Evolutionary conservation across 305 asterid species (phyloP), one percentile per base, ranked within the genome.

Genomic region (Ilex paraguariensis): DNA sequence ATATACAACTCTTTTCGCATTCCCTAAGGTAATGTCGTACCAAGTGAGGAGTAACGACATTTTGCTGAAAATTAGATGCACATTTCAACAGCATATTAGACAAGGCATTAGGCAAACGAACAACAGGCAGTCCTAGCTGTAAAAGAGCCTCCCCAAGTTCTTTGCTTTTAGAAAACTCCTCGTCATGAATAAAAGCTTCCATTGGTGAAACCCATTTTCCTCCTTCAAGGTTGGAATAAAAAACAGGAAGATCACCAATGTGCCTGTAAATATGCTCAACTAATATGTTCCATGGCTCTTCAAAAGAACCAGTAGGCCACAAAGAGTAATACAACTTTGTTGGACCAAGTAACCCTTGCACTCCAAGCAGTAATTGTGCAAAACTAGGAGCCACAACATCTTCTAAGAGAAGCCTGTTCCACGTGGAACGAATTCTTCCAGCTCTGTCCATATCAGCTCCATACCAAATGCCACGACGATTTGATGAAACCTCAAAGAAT

Each of bases 401-500:
- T 77, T 90, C 96, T 78, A 92, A 73, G 21, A 92, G 89, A 80
- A 92, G 97, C 81, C 84, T 87, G 82, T 92, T 92, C 98, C 98
- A 92, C 65, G 90, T 46, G 17, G 97, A 92, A 58, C 98, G 97
- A 60, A 92, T 75, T 79, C 87, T 92, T 66, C 97, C 98, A 69
- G 96, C 79, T 77, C 97, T 87, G 75, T 92, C 98, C 98, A 92
- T 90, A 80, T 92, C 98, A 79, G 83, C 95, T 68, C 98, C 98
- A 69, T 90, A 92, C 98, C 98, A 92, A 79, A 92, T 90, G 65
- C 97, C 96, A 74, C 97, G 98, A 36, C 98, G 96, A 70, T 92
- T 92, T 36, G 98, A 92, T 62, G 97, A 90, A 77, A 92, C 96
- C 85, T 92, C 98, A 62, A 90, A 92, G 74, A 82, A 92, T 66